Evolutionary conservation across 2,329 filamentous ascomycete genomes (phyloP), one percentile per base, ranked within the genome.

Genomic region (Venturia effusa): DNA sequence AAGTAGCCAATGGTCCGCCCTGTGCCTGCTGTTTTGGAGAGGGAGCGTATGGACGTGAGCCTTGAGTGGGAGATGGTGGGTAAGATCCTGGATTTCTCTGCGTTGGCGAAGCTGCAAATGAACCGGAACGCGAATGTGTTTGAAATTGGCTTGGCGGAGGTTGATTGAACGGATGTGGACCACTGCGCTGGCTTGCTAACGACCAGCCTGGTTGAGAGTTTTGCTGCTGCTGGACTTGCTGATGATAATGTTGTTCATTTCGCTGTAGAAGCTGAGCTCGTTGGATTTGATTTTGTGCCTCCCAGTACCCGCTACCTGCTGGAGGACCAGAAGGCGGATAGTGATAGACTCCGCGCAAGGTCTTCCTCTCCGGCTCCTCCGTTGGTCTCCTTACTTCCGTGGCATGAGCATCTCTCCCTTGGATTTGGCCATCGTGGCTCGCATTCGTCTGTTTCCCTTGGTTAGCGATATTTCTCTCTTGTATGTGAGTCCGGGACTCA

Each of bases 231-330:
- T 62, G 61, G 15, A 45, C 24, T 19, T 45, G 61, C 34, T 45
- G 61, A n/a, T 48, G 60, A 32, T 62, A 37, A 2, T 62, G 61
- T 51, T 51, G 61, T 22, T 61, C 37, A 30, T 61, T 40, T 11
- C 37, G 41, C 59, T 61, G 59, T 15, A 30, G 60, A 19, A 51
- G 15, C 27, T 37, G 62, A 34, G 32, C 27, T 22, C 54, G 54
- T n/a, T 64, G 62, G 22, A 57, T 34, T 10, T 43, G n/a, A n/a
- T 32, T 55, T 39, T 57, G 55, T 30, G 40, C 34, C 30, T 32
- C 62, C 37, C 34, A 37, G n/a, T 40, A 41, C 32, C 30, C 61
- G 17, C 30, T 19, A 34, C 39, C 37, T 61, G 62, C 55, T 48
- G 59, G 59, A 19, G 59, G 32, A 40, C 30, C 30, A 30, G 59